Percentiles rank a stretch among this genome's conserved stretches.
Conservation (phyloP, 306 rosid species). For the Acmispon strigosus region DNA sequence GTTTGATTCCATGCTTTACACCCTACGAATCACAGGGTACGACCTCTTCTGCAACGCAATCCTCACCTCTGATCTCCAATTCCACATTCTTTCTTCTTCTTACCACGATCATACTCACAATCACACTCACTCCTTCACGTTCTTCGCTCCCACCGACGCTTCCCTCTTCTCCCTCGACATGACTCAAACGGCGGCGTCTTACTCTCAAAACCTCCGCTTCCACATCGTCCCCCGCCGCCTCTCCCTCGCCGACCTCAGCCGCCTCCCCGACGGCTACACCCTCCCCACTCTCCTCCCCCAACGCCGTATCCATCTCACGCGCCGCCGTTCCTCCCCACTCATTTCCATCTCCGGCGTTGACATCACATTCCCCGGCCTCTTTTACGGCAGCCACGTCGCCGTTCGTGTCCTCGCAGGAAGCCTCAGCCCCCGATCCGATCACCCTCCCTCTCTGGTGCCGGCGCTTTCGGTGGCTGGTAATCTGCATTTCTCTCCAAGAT, state of each 20-base stretch:
- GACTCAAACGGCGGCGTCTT: slow-evolving; percentile 44
- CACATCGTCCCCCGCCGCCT: slow-evolving; percentile 60
- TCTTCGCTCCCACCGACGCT: slow-evolving; percentile 62
- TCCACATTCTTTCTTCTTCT: slow-evolving; percentile 16
- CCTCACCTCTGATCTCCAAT: slow-evolving; percentile 52
- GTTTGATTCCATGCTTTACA: slow-evolving; percentile 39
- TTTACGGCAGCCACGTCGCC: slow-evolving; percentile 19
- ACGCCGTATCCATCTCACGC: slow-evolving; percentile 22
- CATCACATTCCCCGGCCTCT: slow-evolving; percentile 25
- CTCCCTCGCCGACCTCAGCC: slow-evolving; percentile 37
- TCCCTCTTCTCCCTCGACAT: slow-evolving; percentile 58
- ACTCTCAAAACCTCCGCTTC: slow-evolving; percentile 47
- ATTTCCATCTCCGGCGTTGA: slow-evolving; percentile 33
- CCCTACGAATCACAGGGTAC: slow-evolving; percentile 50
- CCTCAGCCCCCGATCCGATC: background rate
- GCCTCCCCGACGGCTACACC: slow-evolving; percentile 28
- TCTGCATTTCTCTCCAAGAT: slow-evolving; percentile 15
- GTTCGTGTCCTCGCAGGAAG: slow-evolving; percentile 38
- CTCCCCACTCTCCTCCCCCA: slow-evolving; percentile 47
- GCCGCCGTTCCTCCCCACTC: background rate
- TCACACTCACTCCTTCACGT: slow-evolving; percentile 25
- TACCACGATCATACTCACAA: background rate
- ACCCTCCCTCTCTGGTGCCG: background rate
- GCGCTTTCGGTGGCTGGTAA: background rate
- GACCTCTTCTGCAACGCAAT: slow-evolving; percentile 63